Conservation (phyloP, 2,329 filamentous ascomycete species). For the Cladosporium phlei region DNA sequence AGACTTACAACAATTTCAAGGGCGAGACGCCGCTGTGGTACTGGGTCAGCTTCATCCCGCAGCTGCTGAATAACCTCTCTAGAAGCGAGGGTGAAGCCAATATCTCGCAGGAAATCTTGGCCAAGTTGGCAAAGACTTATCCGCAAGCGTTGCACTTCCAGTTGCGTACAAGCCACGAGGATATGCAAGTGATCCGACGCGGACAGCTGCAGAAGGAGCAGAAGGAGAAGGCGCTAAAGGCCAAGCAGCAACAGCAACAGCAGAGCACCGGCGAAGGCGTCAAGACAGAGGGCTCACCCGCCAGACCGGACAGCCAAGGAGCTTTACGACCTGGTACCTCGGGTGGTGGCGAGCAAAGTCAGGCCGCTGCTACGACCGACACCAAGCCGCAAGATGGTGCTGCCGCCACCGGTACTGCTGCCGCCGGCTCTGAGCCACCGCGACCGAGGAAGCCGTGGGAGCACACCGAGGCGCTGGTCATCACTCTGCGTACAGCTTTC, state of each 20-base stretch:
- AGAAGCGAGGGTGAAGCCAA: slow-evolving; percentile 73
- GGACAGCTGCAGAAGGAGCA: slow-evolving; percentile 56
- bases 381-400: slow-evolving; percentile 29
- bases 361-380: slow-evolving; percentile 21
- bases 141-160: slow-evolving; percentile 95
- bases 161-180: slow-evolving; percentile 85
- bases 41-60: slow-evolving; percentile 98
- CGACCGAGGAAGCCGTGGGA: slow-evolving; percentile 82
- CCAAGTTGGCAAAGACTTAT: slow-evolving; percentile 92
- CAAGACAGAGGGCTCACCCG: slow-evolving; percentile 33
- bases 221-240: slow-evolving; percentile 49
- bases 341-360: slow-evolving; percentile 34
- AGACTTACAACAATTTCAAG: slow-evolving; percentile 92
- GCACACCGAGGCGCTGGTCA: slow-evolving; percentile 91
- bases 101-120: slow-evolving; percentile 77
- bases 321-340: slow-evolving; percentile 34
- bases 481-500: slow-evolving; percentile 93
- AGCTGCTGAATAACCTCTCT: slow-evolving; percentile 84
- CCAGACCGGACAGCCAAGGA: slow-evolving; percentile 29
- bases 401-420: neutral
- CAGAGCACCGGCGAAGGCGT: slow-evolving; percentile 49
- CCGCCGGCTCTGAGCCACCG: slow-evolving; percentile 34
- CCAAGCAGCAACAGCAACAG: slow-evolving; percentile 52
- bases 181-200: slow-evolving; percentile 89
- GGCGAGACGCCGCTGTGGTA: slow-evolving; percentile 98